Evolutionary conservation across 129 eudicot species (phyloP).

Genomic region (Cynara cardunculus): DNA sequence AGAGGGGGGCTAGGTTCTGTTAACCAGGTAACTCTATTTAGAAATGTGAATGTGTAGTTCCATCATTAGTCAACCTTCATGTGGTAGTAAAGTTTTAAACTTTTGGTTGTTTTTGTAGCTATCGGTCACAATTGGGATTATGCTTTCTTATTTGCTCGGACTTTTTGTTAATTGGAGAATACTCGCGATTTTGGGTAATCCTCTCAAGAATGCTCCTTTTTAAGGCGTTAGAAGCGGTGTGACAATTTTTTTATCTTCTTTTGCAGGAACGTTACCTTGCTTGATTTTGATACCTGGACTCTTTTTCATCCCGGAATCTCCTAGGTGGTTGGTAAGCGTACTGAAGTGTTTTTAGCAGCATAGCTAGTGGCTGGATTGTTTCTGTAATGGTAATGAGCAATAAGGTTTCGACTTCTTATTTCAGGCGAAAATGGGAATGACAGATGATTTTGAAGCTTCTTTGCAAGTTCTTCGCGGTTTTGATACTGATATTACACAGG

Average conservation of each 20-base stretch:
- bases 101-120: conserved; percentile 43
- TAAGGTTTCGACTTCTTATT: neutral
- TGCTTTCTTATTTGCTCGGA: conserved; percentile 84
- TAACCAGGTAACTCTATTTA: conserved; percentile 57
- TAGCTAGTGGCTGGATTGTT: conserved; percentile 1
- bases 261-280: conserved; percentile 80
- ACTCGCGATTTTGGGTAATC: conserved; percentile 84
- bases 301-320: conserved; percentile 94
- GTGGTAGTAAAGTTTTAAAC: neutral
- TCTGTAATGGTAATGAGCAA: neutral
- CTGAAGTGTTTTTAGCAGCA: neutral
- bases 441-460: conserved; percentile 88
- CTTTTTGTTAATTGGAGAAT: conserved; percentile 78
- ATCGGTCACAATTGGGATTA: conserved; percentile 82
- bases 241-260: neutral
- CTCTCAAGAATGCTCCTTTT: neutral
- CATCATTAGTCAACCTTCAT: neutral
- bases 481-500: conserved; percentile 81
- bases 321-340: conserved; percentile 87
- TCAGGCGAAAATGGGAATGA: conserved; percentile 99
- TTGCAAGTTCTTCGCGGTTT: conserved; percentile 97
- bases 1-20: conserved; percentile 95
- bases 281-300: conserved; percentile 81
- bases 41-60: neutral
- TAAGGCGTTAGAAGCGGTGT: neutral